These are phyloP conservation scores for Puccinia polysora DNA, from an alignment of 1,284 basidiomycete genomes.

Conservation along the genomic window DNA sequence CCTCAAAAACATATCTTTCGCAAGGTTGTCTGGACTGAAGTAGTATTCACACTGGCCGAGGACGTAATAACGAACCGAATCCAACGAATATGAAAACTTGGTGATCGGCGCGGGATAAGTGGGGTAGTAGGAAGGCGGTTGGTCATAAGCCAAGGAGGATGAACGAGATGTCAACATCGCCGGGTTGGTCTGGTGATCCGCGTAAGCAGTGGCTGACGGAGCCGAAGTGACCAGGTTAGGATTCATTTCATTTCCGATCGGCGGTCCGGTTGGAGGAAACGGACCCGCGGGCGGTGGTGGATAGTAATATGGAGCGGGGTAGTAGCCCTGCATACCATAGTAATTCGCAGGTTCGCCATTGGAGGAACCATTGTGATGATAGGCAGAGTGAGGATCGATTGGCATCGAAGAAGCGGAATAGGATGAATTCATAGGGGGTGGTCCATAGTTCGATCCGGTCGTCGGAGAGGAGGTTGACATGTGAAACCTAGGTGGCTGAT, in stretches of 20 bases:
- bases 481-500: neutral
- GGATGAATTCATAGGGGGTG: neutral
- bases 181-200: too few species aligned
- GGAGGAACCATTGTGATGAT: too few species aligned
- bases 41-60: constrained; percentile 33
- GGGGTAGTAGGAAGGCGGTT: neutral
- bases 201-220: too few species aligned
- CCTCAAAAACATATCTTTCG: constrained; percentile 19
- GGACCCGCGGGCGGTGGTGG: neutral
- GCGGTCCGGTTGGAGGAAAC: neutral
- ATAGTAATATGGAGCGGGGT: constrained; percentile 3
- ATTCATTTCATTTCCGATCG: neutral
- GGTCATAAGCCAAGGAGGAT: neutral
- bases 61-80: constrained; percentile 18
- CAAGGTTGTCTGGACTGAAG: constrained; percentile 17
- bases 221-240: neutral
- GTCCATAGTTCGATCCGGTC: neutral
- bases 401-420: neutral
- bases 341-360: neutral
- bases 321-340: constrained; percentile 18
- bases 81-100: neutral
- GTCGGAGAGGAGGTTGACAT: neutral
- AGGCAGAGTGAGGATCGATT: neutral
- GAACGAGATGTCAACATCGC: neutral
- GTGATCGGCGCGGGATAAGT: neutral